Base-by-base conservation (phyloP, 108 stramenopile genomes). In the Chaetoceros tenuissimus region DNA sequence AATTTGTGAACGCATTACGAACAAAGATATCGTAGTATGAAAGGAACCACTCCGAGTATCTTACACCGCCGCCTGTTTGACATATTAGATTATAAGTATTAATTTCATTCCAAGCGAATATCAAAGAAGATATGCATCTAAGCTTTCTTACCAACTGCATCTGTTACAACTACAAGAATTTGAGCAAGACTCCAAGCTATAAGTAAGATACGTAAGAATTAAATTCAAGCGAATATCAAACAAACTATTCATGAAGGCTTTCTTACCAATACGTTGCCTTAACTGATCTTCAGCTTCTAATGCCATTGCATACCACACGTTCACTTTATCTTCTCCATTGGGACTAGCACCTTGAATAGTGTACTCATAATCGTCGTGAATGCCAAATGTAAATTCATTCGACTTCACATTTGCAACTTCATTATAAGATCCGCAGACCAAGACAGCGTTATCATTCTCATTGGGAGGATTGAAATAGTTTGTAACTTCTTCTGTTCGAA, bases 181-280 rank as follows among this genome's bases (percentile, higher is more conserved):
- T n/a, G n/a, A n/a, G n/a, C n/a, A n/a, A n/a, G n/a, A n/a, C n/a
- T n/a, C n/a, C n/a, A n/a, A n/a, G n/a, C n/a, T n/a, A n/a, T n/a
- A n/a, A n/a, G n/a, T n/a, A n/a, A n/a, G n/a, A n/a, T n/a, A n/a
- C n/a, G n/a, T n/a, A n/a, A n/a, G n/a, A n/a, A n/a, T n/a, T n/a
- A n/a, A n/a, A n/a, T n/a, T n/a, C n/a, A n/a, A n/a, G n/a, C n/a
- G n/a, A n/a, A n/a, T n/a, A n/a, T n/a, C n/a, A n/a, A n/a, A n/a
- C n/a, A n/a, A n/a, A n/a, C n/a, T n/a, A n/a, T n/a, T n/a, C n/a
- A n/a, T n/a, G n/a, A n/a, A n/a, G n/a, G n/a, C n/a, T n/a, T n/a
- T 84, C 84, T 82, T 88, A 23, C 86, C 90, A 47, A 88, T 64
- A 13, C 86, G 67, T 57, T 92, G 90, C 24, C 90, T 63, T 1